phyloP scores from a whole-genome alignment of 108 stramenopile species.

The Schizochytrium sp. region DNA sequence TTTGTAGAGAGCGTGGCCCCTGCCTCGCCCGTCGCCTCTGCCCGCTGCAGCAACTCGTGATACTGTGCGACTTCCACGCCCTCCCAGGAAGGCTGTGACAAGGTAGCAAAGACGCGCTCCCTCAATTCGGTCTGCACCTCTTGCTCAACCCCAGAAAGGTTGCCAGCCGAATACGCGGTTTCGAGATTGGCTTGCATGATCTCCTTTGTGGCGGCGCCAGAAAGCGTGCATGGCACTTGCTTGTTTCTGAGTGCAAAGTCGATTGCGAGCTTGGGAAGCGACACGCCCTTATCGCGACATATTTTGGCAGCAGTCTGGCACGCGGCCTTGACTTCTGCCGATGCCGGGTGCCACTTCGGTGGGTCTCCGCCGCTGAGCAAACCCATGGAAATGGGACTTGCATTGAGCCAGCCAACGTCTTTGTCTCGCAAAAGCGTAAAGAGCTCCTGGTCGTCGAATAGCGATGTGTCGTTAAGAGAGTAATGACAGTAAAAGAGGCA shows the following conservation, averaged over 20 bases:
- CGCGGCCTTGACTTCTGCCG: conserved; percentile 49
- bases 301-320: conserved; percentile 49
- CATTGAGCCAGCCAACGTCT: conserved; percentile 54
- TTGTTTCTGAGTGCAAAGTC: background rate
- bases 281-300: conserved; percentile 39
- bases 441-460: conserved; percentile 34
- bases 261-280: conserved; percentile 33
- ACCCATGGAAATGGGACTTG: conserved; percentile 78
- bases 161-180: background rate
- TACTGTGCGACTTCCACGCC: background rate
- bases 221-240: background rate
- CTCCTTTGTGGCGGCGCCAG: background rate
- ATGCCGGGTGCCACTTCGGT: conserved; percentile 70
- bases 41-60: background rate
- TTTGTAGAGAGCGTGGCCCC: background rate
- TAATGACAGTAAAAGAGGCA: conserved; percentile 70
- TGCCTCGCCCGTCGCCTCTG: background rate
- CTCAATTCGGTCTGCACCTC: background rate
- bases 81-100: background rate
- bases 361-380: conserved; percentile 58
- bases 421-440: conserved; percentile 40
- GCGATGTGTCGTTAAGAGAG: conserved; percentile 64
- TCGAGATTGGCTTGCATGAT: background rate
- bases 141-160: background rate
- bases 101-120: background rate